These are phyloP conservation scores for Bipolaris bicolor DNA, from an alignment of 2,329 filamentous ascomycete species.

Conservation along the genomic window DNA sequence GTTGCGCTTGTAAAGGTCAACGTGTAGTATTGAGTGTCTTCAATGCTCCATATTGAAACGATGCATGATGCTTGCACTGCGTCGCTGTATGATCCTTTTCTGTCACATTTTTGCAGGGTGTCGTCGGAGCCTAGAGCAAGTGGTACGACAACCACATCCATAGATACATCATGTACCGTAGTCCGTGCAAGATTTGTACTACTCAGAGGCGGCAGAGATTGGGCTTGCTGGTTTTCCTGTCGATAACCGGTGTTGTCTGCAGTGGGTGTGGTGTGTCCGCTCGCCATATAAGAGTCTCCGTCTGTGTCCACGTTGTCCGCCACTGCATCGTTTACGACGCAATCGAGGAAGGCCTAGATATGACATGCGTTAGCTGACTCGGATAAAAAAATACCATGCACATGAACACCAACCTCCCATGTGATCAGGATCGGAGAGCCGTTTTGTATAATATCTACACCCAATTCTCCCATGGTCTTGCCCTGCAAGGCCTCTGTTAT, in stretches of 20 bases:
- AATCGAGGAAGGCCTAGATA: slow-evolving; percentile 51
- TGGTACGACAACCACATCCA: slow-evolving; percentile 71
- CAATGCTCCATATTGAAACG: slow-evolving; percentile 74
- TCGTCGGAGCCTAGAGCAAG: slow-evolving; percentile 19
- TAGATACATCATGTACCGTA: slow-evolving; percentile 64
- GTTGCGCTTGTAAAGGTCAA: slow-evolving; percentile 72
- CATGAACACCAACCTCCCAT: slow-evolving; percentile 53
- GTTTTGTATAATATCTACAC: slow-evolving; percentile 75
- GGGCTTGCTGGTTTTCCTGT: slow-evolving; percentile 8
- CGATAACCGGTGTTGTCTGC: slow-evolving; percentile 17
- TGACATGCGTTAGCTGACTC: slow-evolving; percentile 16
- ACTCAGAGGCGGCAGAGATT: slow-evolving; percentile 36
- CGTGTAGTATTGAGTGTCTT: slow-evolving; percentile 72
- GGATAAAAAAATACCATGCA: neutral
- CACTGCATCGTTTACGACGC: slow-evolving; percentile 49
- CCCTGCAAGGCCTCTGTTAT: slow-evolving; percentile 68
- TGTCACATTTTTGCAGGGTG: slow-evolving; percentile 20
- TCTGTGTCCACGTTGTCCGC: slow-evolving; percentile 17
- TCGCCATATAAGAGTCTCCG: slow-evolving; percentile 23
- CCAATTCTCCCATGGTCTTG: slow-evolving; percentile 71
- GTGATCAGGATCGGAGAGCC: slow-evolving; percentile 60
- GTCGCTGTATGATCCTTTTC: slow-evolving; percentile 22
- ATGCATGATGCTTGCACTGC: slow-evolving; percentile 74
- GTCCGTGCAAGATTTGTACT: slow-evolving; percentile 48
- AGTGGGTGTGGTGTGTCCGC: slow-evolving; percentile 41